Percentiles rank a stretch among this genome's conserved stretches.
These are phyloP conservation scores for Postia placenta DNA, from an alignment of 768 basidiomycete genomes.

Conservation along the genomic window DNA sequence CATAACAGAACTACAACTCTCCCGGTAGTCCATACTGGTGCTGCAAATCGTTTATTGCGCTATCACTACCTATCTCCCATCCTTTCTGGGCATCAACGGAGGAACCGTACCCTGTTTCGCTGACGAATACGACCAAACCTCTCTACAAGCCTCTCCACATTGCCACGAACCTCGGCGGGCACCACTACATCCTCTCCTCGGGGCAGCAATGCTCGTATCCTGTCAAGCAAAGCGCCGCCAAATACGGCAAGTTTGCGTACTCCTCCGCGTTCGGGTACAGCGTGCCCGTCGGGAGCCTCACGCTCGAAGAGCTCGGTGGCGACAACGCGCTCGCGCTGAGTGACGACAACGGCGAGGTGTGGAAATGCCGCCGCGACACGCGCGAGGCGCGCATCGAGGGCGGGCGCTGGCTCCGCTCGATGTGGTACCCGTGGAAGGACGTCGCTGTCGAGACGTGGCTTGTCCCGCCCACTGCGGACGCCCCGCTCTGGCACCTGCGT, in stretches of 20 bases:
- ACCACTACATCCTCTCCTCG: slow-evolving; percentile 67
- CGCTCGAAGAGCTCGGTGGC: slow-evolving; percentile 64
- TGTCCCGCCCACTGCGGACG: slow-evolving; percentile 49
- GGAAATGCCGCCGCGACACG: slow-evolving; percentile 62
- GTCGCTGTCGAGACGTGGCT: slow-evolving; percentile 74
- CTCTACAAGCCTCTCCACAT: slow-evolving; percentile 65
- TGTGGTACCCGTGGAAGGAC: slow-evolving; percentile 73
- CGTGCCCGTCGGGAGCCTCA: slow-evolving; percentile 55
- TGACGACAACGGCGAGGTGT: slow-evolving; percentile 66
- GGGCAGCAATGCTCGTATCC: slow-evolving; percentile 78
- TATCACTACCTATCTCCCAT: slow-evolving; percentile 58
- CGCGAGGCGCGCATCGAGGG: slow-evolving; percentile 51
- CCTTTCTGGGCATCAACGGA: slow-evolving; percentile 71
- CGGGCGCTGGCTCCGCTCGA: slow-evolving; percentile 50
- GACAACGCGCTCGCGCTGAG: slow-evolving; percentile 68
- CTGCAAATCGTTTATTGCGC: slow-evolving; percentile 68
- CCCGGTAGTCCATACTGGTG: slow-evolving; percentile 79
- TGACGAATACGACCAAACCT: slow-evolving; percentile 42
- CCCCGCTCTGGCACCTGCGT: slow-evolving; percentile 65
- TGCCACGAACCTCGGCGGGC: slow-evolving; percentile 52
- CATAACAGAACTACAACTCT: slow-evolving; percentile 68
- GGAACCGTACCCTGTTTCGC: slow-evolving; percentile 50
- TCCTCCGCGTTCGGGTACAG: slow-evolving; percentile 75
- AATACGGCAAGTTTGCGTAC: slow-evolving; percentile 76
- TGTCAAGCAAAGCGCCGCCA: slow-evolving; percentile 71